Evolutionary conservation across 2,329 filamentous ascomycete species (phyloP).

Genomic region (Cercospora citrullina): DNA sequence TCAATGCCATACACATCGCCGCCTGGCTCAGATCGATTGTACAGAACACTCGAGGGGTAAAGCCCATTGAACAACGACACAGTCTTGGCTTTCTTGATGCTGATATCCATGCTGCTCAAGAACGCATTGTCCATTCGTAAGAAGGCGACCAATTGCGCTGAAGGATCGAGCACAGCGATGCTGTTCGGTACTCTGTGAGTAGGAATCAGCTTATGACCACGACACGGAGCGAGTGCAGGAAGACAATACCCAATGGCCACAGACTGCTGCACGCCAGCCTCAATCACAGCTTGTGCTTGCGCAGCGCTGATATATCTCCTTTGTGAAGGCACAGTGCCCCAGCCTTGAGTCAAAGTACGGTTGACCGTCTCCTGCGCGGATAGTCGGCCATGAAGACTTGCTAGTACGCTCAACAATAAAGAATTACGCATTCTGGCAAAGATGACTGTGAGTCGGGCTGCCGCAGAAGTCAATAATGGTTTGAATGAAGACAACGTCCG

Average conservation of each 20-base stretch:
- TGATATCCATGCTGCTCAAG: constrained; percentile 34
- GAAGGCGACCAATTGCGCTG: constrained; percentile 34
- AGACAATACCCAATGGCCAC: constrained; percentile 15
- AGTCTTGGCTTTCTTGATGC: constrained; percentile 36
- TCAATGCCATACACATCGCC: constrained; percentile 29
- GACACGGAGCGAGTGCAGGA: too few species aligned
- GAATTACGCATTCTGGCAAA: background rate
- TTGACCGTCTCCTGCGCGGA: constrained; percentile 23
- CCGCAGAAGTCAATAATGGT: background rate
- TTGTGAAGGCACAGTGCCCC: constrained; percentile 28
- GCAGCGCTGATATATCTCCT: constrained; percentile 32
- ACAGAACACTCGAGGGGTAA: constrained; percentile 31
- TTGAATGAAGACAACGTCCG: background rate
- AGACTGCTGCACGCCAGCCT: constrained; percentile 27
- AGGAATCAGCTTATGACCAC: background rate
- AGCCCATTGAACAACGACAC: constrained; percentile 35
- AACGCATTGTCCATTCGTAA: constrained; percentile 37
- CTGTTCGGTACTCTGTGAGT: constrained; percentile 28
- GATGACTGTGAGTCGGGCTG: background rate
- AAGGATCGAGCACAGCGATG: constrained; percentile 36
- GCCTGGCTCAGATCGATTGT: constrained; percentile 31
- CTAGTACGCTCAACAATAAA: background rate
- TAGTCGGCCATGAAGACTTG: background rate
- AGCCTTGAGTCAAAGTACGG: constrained; percentile 30
- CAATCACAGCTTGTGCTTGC: constrained; percentile 31